Evolutionary conservation across 2,329 filamentous ascomycete genomes (phyloP).

Genomic region (Fusarium transvaalense): DNA sequence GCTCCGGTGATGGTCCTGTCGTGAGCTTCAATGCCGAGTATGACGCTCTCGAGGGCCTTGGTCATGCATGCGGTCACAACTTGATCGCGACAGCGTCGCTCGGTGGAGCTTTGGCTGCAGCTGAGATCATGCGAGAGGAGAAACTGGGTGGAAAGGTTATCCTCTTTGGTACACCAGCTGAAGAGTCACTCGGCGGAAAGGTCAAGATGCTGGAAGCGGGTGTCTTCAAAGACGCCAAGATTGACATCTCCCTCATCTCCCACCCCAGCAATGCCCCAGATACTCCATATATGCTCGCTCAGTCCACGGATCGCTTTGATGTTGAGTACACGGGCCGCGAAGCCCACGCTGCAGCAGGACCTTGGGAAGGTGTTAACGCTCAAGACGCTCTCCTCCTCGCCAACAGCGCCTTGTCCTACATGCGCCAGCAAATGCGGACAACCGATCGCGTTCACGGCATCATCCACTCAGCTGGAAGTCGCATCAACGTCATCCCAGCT

Average conservation of each 20-base stretch:
- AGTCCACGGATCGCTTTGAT: slow-evolving; percentile 37
- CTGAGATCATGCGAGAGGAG: slow-evolving; percentile 37
- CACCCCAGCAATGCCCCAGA: slow-evolving; percentile 33
- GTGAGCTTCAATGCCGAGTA: slow-evolving; percentile 60
- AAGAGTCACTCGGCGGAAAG: slow-evolving; percentile 41
- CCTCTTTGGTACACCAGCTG: slow-evolving; percentile 40
- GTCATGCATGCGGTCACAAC: slow-evolving; percentile 43
- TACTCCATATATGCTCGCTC: slow-evolving; percentile 34
- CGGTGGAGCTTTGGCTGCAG: slow-evolving; percentile 28
- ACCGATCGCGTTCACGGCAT: slow-evolving; percentile 41
- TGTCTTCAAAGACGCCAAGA: slow-evolving; percentile 34
- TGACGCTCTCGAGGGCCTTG: slow-evolving; percentile 37
- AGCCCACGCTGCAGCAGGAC: slow-evolving; percentile 35
- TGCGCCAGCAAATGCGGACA: slow-evolving; percentile 40
- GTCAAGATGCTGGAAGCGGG: slow-evolving; percentile 42
- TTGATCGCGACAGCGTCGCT: slow-evolving; percentile 41
- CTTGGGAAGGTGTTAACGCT: slow-evolving; percentile 41
- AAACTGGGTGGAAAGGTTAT: slow-evolving; percentile 39
- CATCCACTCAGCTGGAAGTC: slow-evolving; percentile 31
- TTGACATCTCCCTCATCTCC: slow-evolving; percentile 43
- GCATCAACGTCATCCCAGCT: slow-evolving; percentile 44
- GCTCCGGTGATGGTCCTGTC: slow-evolving; percentile 52
- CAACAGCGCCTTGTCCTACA: slow-evolving; percentile 33
- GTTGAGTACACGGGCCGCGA: slow-evolving; percentile 32
- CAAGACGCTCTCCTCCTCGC: slow-evolving; percentile 42